These are phyloP conservation scores for Triticum monococcum DNA, from an alignment of 176 grass and related monocot species.

Conservation along the genomic window DNA sequence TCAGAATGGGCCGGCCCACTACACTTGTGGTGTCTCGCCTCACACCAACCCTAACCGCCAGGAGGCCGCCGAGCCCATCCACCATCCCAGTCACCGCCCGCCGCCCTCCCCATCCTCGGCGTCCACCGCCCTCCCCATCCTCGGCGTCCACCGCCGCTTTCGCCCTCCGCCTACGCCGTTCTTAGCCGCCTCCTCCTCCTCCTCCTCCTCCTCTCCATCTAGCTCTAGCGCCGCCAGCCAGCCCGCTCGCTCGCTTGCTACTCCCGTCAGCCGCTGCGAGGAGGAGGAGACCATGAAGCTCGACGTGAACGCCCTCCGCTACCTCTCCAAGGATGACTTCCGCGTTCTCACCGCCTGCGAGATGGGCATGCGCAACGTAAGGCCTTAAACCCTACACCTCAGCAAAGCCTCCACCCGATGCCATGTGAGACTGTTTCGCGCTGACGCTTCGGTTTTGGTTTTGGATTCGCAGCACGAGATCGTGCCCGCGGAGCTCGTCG, in stretches of 20 bases:
- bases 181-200: too few relatives aligned
- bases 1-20: too few relatives aligned
- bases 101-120: too few relatives aligned
- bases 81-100: too few relatives aligned
- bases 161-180: too few relatives aligned
- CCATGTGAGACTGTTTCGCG: not conserved
- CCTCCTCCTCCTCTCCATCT: not conserved
- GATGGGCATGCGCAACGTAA: conserved; percentile 98
- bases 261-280: not conserved
- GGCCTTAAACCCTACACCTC: not conserved
- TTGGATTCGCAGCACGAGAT: conserved; percentile 74
- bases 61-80: too few relatives aligned
- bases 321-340: conserved; percentile 90
- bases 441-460: not conserved
- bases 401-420: not conserved
- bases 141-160: too few relatives aligned
- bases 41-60: too few relatives aligned
- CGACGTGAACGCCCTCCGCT: conserved; percentile 78
- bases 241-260: too few relatives aligned
- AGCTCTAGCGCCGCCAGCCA: not conserved
- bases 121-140: too few relatives aligned
- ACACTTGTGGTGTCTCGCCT: too few relatives aligned
- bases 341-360: conserved; percentile 82
- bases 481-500: conserved; percentile 78
- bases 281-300: conserved; percentile 64